phyloP scores from a whole-genome alignment of 345 rosid species.

The Acer campestre region DNA sequence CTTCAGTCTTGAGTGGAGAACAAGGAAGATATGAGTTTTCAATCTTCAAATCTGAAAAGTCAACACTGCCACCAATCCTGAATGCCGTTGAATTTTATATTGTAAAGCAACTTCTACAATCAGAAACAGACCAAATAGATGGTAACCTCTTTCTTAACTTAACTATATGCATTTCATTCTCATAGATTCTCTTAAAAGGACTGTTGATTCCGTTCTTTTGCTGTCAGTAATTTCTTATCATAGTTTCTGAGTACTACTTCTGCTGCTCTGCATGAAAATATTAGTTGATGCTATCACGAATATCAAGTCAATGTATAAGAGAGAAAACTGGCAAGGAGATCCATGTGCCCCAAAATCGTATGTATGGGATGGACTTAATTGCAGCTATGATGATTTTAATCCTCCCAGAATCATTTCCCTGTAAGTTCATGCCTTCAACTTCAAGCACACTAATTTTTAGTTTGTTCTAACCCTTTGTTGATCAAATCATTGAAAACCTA shows the following conservation, averaged over 20 bases:
- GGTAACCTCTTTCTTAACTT: constrained; percentile 26
- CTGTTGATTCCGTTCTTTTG: neutral
- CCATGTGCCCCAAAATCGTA: constrained; percentile 38
- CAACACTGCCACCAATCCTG: constrained; percentile 56
- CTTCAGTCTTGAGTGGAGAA: constrained; percentile 25
- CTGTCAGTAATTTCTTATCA: no score
- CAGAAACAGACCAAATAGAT: constrained; percentile 35
- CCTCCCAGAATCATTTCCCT: constrained; percentile 33
- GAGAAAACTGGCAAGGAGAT: constrained; percentile 47
- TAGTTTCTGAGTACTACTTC: neutral
- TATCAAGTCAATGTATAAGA: constrained; percentile 27
- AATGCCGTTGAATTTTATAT: constrained; percentile 40
- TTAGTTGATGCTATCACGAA: constrained; percentile 38
- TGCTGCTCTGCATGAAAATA: neutral
- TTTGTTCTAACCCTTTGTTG: neutral
- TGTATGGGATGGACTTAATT: constrained; percentile 37
- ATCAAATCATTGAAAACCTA: neutral
- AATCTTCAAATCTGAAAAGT: constrained; percentile 24
- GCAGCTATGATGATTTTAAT: constrained; percentile 20
- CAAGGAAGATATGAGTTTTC: constrained; percentile 23
- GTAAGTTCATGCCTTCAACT: constrained; percentile 20
- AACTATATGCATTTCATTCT: neutral
- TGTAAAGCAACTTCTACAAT: constrained; percentile 28
- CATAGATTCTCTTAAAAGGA: neutral
- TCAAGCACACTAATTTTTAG: neutral